A percentile compares a stretch with the other conserved stretches of the same genome.
phyloP scores from a whole-genome alignment of 805 yeast species.

The Nakazawaea ishiwadae region DNA sequence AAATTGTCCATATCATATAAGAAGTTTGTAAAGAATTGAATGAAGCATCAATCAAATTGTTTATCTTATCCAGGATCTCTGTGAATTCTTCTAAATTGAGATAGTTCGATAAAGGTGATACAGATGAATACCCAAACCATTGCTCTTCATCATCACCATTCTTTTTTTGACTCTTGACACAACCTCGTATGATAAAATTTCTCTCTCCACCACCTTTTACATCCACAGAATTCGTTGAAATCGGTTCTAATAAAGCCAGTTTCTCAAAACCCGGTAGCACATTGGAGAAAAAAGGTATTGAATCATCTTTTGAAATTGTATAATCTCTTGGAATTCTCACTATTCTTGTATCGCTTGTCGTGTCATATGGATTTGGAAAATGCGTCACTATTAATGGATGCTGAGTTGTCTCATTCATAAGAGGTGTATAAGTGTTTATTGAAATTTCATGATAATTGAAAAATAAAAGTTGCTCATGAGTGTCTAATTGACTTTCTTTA shows the following conservation, averaged over 20 bases:
- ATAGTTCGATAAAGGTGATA: slow-evolving; percentile 42
- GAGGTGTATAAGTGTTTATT: slow-evolving; percentile 28
- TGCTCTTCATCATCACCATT: slow-evolving; percentile 37
- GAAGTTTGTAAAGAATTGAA: slow-evolving; percentile 33
- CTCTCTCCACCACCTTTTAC: slow-evolving; percentile 1
- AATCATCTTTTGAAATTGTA: slow-evolving; percentile 27
- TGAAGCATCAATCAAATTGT: slow-evolving; percentile 34
- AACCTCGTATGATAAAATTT: slow-evolving; percentile 33
- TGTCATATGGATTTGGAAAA: slow-evolving; percentile 56
- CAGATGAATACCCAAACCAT: slow-evolving; percentile 47
- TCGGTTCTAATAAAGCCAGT: slow-evolving; percentile 42
- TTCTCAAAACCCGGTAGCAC: slow-evolving; percentile 58
- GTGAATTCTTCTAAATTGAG: slow-evolving; percentile 33
- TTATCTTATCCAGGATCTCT: slow-evolving; percentile 33
- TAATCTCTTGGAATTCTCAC: slow-evolving; percentile 59
- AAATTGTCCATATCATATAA: slow-evolving; percentile 34
- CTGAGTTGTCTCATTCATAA: slow-evolving; percentile 15
- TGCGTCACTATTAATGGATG: slow-evolving; percentile 51
- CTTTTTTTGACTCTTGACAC: slow-evolving; percentile 10
- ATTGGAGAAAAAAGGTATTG: slow-evolving; percentile 52
- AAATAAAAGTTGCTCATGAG: slow-evolving; percentile 29
- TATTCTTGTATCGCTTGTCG: slow-evolving; percentile 40
- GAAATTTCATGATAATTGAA: slow-evolving; percentile 69
- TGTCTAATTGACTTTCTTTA: neutral
- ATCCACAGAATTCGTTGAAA: slow-evolving; percentile 2